A percentile compares a stretch with the other conserved stretches of the same genome.
Conservation (phyloP, 2,329 filamentous ascomycete genomes). For the Camptophora hylomeconis region DNA sequence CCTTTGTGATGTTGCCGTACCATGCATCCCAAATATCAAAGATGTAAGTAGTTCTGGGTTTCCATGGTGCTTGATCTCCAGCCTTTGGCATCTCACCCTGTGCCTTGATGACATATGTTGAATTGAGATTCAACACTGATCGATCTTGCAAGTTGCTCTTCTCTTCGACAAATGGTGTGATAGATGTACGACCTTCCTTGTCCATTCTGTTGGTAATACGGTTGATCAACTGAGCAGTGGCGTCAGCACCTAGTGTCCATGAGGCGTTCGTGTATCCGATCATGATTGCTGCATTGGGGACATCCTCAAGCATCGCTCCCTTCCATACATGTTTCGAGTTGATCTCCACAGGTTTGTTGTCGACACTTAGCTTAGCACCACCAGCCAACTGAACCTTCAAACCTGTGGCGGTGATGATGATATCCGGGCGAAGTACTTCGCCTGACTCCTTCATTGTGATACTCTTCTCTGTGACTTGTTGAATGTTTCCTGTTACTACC, state of each 20-base stretch:
- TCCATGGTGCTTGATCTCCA: constrained; percentile 27
- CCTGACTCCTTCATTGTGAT: constrained; percentile 36
- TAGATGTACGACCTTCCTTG: constrained; percentile 1
- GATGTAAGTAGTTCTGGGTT: constrained; percentile 25
- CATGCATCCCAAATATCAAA: constrained; percentile 25
- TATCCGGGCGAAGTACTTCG: constrained; percentile 26
- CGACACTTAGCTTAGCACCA: constrained; percentile 23
- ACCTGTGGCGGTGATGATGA: constrained; percentile 33
- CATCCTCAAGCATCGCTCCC: constrained; percentile 30
- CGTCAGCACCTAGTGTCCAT: constrained; percentile 33
- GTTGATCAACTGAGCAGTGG: constrained; percentile 24
- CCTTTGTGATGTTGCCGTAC: constrained; percentile 23
- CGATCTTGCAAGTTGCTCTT: constrained; percentile 5
- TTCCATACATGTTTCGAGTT: constrained; percentile 30
- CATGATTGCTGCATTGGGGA: constrained; percentile 29
- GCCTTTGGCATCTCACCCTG: constrained; percentile 22
- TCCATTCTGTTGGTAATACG: constrained; percentile 6
- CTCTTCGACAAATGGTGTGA: constrained; percentile 1
- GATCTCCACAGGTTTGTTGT: constrained; percentile 22
- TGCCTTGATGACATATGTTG: constrained; percentile 26
- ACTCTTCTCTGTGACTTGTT: constrained; percentile 34
- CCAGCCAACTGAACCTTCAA: constrained; percentile 29
- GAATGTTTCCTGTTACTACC: constrained; percentile 44
- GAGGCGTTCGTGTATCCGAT: constrained; percentile 33
- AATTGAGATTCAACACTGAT: constrained; percentile 25